These are phyloP conservation scores for Calonectria pteridis DNA, from an alignment of 2,329 filamentous ascomycete species.

Conservation along the genomic window DNA sequence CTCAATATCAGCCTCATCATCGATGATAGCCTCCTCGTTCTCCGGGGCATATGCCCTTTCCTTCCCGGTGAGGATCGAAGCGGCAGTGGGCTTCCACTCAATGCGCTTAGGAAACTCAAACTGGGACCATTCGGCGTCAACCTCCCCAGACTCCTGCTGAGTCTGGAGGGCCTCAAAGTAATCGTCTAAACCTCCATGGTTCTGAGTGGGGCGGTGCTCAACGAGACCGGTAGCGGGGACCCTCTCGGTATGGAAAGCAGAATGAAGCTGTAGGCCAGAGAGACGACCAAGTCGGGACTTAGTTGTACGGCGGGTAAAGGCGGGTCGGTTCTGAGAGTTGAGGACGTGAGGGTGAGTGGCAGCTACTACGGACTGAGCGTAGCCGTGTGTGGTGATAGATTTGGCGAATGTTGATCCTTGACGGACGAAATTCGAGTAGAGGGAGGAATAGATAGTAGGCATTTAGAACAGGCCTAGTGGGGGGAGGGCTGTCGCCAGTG, in stretches of 20 bases:
- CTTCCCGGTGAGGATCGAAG: conserved; percentile 67
- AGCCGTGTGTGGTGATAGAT: conserved; percentile 96
- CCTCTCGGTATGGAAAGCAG: conserved; percentile 78
- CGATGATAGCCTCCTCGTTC: conserved; percentile 50
- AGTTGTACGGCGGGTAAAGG: conserved; percentile 70
- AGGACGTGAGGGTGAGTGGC: conserved; percentile 84
- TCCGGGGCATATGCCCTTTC: conserved; percentile 62
- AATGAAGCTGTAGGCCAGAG: conserved; percentile 74
- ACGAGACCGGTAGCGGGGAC: conserved; percentile 60
- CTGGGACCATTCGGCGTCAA: conserved; percentile 89
- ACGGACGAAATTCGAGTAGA: conserved; percentile 89
- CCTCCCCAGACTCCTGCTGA: conserved; percentile 71
- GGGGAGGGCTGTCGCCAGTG: conserved; percentile 60
- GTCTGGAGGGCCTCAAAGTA: conserved; percentile 94
- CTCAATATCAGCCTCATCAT: conserved; percentile 51
- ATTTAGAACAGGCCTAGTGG: conserved; percentile 86
- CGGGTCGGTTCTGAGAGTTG: conserved; percentile 78
- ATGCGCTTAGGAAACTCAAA: conserved; percentile 90
- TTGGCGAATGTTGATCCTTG: conserved; percentile 89
- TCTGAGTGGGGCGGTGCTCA: conserved; percentile 67
- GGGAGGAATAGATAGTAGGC: conserved; percentile 78
- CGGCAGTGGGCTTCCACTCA: conserved; percentile 82
- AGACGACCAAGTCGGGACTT: conserved; percentile 65
- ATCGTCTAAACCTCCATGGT: conserved; percentile 81
- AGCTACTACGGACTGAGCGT: conserved; percentile 97